Conservation (phyloP, 108 stramenopile genomes). For the Craspedostauros australis region DNA sequence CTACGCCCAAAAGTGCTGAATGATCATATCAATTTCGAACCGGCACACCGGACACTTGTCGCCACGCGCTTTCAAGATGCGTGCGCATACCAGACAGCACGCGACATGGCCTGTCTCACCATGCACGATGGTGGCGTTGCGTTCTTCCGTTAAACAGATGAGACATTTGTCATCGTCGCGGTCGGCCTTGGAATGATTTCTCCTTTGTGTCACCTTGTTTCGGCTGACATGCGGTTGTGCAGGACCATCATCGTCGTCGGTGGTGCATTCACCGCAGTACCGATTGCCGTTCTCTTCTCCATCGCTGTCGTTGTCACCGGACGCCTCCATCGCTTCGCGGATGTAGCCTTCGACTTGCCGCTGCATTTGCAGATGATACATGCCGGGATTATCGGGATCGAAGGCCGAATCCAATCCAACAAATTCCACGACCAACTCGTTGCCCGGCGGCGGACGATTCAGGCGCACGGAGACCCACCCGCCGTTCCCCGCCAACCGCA, state of each 20-base stretch:
- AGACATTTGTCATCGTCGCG: conserved; percentile 34
- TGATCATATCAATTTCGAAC: conserved; percentile 62
- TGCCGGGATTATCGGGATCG: conserved; percentile 52
- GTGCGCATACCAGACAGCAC: conserved; percentile 84
- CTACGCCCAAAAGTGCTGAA: conserved; percentile 78
- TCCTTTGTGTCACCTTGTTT: background rate
- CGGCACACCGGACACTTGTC: conserved; percentile 66
- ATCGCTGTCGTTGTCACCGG: background rate
- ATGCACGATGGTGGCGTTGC: conserved; percentile 89
- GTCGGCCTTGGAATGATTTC: background rate
- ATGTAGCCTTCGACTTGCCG: background rate
- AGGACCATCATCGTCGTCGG: background rate
- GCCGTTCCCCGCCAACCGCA: conserved; percentile 67
- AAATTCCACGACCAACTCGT: conserved; percentile 50
- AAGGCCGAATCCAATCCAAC: conserved; percentile 40
- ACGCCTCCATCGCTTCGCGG: too few species aligned
- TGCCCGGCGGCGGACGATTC: conserved; percentile 47
- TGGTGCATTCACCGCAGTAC: too few species aligned
- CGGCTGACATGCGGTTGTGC: conserved; percentile 17
- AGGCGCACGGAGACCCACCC: conserved; percentile 75
- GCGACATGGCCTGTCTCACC: conserved; percentile 91
- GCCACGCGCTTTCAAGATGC: conserved; percentile 76
- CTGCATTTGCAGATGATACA: conserved; percentile 44
- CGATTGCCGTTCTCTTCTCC: background rate
- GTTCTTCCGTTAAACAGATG: conserved; percentile 63